Base-by-base conservation (phyloP, 306 rosid species). In the Prosopis cineraria region DNA sequence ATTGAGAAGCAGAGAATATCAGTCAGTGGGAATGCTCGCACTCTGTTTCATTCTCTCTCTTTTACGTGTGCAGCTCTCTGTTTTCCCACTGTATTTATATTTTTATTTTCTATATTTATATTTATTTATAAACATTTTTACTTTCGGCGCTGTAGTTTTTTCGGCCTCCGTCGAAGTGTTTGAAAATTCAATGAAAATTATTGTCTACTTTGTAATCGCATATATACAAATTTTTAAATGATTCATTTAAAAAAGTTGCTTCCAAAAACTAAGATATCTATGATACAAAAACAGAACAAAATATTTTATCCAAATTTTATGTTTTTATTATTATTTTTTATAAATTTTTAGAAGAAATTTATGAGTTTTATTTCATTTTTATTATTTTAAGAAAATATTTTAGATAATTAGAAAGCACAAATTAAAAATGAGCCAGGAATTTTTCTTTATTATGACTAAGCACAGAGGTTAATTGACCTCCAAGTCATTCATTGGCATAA, bases 1-100 rank as follows among this genome's bases (percentile, higher is more conserved):
- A 78, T 74, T 81, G 72, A 0, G 81, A 80, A 70, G 53, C 78
- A 63, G 73, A 47, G 81, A 66, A 79, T 16, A 71, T 67, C 79
- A 83, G 16, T 24, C 29, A 64, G 29, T 34, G 16, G 52, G 30
- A 70, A 50, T 73, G 52, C 47, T 48, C 55, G 10, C 55, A 19
- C 55, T 79, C 87, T 84, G 77, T 56, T 14, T 50, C 56, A 59
- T 66, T 37, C 50, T 72, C 43, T 59, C 63, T 56, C 17, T 56
- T 56, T 56, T n/a, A 24, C 63, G 63, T 3, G 13, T 56, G 17
- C 63, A 4, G 24, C 63, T 1, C 33, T 56, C 63, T 22, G 3
- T 10, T 7, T 11, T 56, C 63, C 29, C 13, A 7, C 1, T 53
- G 4, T 9, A 52, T 52, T n/a, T 52, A 50, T 50, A 50, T 50